phyloP scores from a whole-genome alignment of 805 yeast species.

The Candida chilensis region DNA sequence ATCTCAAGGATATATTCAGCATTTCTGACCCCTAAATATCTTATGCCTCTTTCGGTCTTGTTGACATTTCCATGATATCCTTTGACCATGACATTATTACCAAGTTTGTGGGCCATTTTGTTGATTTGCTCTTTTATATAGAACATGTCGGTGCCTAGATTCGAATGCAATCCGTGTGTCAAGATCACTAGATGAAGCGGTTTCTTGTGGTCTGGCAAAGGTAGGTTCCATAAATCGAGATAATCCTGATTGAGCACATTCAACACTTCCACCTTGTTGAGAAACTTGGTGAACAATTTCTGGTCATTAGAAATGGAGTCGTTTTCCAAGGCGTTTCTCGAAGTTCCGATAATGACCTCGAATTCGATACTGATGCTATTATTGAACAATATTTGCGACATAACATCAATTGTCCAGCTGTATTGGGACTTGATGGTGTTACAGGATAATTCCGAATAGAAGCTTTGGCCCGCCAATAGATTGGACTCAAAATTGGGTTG shows the following conservation, averaged over 20 bases:
- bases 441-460: constrained; percentile 50
- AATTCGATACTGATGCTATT: constrained; percentile 60
- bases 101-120: constrained; percentile 21
- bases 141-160: constrained; percentile 83
- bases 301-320: too few species aligned
- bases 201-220: constrained; percentile 30
- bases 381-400: constrained; percentile 72
- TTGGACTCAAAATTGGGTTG: constrained; percentile 73
- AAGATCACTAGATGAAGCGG: constrained; percentile 79
- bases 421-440: constrained; percentile 52
- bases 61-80: constrained; percentile 83
- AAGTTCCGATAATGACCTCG: constrained; percentile 47
- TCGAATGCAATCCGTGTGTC: constrained; percentile 91
- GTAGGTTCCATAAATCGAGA: constrained; percentile 65
- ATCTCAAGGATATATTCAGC: constrained; percentile 65
- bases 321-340: constrained; percentile 24
- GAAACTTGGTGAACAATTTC: too few species aligned
- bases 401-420: constrained; percentile 73
- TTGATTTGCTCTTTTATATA: constrained; percentile 79
- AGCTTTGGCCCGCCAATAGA: constrained; percentile 57
- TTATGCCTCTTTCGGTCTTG: constrained; percentile 82
- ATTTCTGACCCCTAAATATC: constrained; percentile 72
- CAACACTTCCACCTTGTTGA: too few species aligned
- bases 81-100: constrained; percentile 67
- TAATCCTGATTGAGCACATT: constrained; percentile 51